A percentile compares a stretch with the other conserved stretches of the same genome.
These are phyloP conservation scores for Penicillium coffeae DNA, from an alignment of 495 filamentous ascomycete species.

Conservation along the genomic window DNA sequence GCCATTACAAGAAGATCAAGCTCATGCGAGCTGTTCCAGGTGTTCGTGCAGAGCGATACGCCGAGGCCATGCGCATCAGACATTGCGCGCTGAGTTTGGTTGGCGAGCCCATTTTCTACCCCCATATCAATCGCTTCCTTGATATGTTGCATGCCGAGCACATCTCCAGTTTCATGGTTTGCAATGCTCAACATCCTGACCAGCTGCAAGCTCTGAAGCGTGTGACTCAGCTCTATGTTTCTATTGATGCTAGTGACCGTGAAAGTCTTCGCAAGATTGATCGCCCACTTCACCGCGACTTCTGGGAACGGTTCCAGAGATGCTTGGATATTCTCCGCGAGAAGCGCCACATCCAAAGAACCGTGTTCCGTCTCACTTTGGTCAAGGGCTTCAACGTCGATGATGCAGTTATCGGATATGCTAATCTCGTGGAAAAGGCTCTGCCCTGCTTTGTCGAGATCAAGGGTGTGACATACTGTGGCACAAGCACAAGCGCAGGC, in stretches of 20 bases:
- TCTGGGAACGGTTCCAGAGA: constrained; percentile 89
- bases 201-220: constrained; percentile 75
- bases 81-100: constrained; percentile 91
- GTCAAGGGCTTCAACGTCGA: constrained; percentile 97
- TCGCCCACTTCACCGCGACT: constrained; percentile 88
- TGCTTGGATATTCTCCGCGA: constrained; percentile 87
- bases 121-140: constrained; percentile 89
- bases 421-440: constrained; percentile 76
- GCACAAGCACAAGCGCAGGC: constrained; percentile 72
- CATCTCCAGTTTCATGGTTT: constrained; percentile 93
- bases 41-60: constrained; percentile 84
- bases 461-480: constrained; percentile 96
- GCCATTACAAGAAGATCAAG: constrained; percentile 95
- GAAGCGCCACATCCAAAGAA: constrained; percentile 76
- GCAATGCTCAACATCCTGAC: constrained; percentile 96
- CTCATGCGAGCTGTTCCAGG: constrained; percentile 92
- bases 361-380: constrained; percentile 90
- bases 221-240: constrained; percentile 93
- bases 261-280: constrained; percentile 85
- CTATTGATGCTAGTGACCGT: constrained; percentile 89
- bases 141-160: constrained; percentile 75
- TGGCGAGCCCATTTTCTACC: constrained; percentile 96
- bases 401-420: constrained; percentile 87
- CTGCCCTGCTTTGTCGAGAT: constrained; percentile 89
- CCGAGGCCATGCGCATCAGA: constrained; percentile 85